Evolutionary conservation across 768 basidiomycete species (phyloP).

Genomic region (Pholiota microspora): DNA sequence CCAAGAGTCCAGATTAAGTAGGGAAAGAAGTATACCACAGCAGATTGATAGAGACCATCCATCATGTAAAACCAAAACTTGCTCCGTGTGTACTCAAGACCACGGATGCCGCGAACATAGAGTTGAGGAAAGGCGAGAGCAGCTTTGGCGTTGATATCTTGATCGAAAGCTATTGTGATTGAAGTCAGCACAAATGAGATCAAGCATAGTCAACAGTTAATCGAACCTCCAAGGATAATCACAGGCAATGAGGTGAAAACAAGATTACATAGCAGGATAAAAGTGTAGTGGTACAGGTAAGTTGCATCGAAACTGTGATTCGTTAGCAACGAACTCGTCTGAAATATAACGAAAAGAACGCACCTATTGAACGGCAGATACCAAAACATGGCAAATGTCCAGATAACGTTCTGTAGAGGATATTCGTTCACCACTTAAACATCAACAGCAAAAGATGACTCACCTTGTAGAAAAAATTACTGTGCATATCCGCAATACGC

Average conservation of each 20-base stretch:
- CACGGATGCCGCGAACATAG: constrained; percentile 92
- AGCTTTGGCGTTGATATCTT: constrained; percentile 88
- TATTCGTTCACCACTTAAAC: constrained; percentile 7
- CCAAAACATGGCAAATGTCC: constrained; percentile 95
- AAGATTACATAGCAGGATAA: constrained; percentile 88
- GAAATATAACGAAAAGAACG: constrained; percentile 21
- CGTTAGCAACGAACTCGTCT: constrained; percentile 11
- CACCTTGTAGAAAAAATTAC: constrained; percentile 98
- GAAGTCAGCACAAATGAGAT: neutral
- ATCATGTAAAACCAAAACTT: constrained; percentile 97
- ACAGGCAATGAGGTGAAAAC: constrained; percentile 94
- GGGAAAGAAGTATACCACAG: constrained; percentile 83
- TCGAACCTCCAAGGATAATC: constrained; percentile 80
- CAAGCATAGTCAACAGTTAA: neutral
- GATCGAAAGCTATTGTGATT: constrained; percentile 75
- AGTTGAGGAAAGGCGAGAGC: constrained; percentile 92
- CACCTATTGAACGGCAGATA: constrained; percentile 86
- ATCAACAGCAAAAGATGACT: constrained; percentile 13
- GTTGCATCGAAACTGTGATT: constrained; percentile 82
- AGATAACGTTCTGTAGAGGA: constrained; percentile 72
- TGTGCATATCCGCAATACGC: constrained; percentile 94
- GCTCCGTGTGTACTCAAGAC: constrained; percentile 85
- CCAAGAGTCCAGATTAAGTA: constrained; percentile 72
- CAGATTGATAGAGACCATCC: constrained; percentile 93
- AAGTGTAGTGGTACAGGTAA: constrained; percentile 93